Base-by-base conservation (phyloP, 2,329 filamentous ascomycete species). In the Cercospora citrullina region DNA sequence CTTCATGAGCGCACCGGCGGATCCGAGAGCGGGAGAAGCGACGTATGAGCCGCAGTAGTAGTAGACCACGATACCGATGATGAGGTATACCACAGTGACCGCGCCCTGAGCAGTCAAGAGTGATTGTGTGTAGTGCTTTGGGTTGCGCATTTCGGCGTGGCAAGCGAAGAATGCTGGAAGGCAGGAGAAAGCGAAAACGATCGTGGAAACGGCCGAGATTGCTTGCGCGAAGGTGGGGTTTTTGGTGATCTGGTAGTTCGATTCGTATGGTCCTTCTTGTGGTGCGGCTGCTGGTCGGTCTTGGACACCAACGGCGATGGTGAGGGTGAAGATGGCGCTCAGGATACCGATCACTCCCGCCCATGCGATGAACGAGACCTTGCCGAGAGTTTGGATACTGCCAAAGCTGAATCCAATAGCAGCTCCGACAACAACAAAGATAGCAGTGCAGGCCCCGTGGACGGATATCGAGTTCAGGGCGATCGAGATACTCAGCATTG, bases 121-220 rank as follows among this genome's bases (percentile, higher is more conserved):
- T 0, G 79, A 72, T 12, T 74, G 73, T 59, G 73, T 76, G 60
- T 77, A 81, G 23, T 79, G 69, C 0, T 65, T 64, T 1, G 78
- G 79, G 1, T 79, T 71, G 2, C 76, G 75, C 80, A 81, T 81
- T 65, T 81, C 79, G 0, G 79, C 75, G 1, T 76, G 75, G 63
- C 81, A 77, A 1, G 78, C 75, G 70, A 81, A 78, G 73, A 79
- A 81, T 8, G 75, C 77, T 0, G 79, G 75, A 0, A 79, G 79
- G 26, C 79, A 80, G 4, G 78, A 76, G 63, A 76, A 81, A 5
- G 81, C 76, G 59, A 82, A 82, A 26, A 82, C 72, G 57, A 78
- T 70, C 3, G 77, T 91, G 73, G 83, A 84, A 36, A 90, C 84
- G 26, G 87, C 84, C 12, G 87, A 82, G 74, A 91, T 89, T 18